Percentiles rank a stretch among this genome's conserved stretches.
phyloP scores from a whole-genome alignment of 2,329 filamentous ascomycete species.

The Rutstroemia sp. region DNA sequence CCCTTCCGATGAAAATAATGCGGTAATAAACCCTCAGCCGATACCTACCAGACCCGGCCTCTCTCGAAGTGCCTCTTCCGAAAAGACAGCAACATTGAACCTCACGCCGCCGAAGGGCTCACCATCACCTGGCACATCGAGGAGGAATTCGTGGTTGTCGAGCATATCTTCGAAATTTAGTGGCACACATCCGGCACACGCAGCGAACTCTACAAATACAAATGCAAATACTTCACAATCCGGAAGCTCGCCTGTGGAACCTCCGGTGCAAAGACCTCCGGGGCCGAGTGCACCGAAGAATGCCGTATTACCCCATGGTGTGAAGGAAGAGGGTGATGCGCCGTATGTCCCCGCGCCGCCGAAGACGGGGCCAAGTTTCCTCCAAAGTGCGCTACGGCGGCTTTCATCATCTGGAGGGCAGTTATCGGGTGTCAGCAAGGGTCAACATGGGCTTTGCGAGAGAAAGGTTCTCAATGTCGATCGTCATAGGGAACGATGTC shows the following conservation, averaged over 20 bases:
- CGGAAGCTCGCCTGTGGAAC: conserved; percentile 25
- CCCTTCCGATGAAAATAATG: not conserved
- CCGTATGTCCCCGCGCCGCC: conserved; percentile 72
- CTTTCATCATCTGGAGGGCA: conserved; percentile 53
- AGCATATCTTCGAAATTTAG: conserved; percentile 92
- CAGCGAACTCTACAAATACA: conserved; percentile 24
- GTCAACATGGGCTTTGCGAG: conserved; percentile 66
- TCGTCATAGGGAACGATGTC: conserved; percentile 67
- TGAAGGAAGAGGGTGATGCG: conserved; percentile 49
- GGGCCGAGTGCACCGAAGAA: conserved; percentile 41
- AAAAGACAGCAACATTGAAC: conserved; percentile 21
- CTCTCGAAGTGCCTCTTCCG: conserved; percentile 21
- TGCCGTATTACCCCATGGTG: conserved; percentile 50
- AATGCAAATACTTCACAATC: conserved; percentile 17
- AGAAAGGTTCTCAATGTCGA: conserved; percentile 82
- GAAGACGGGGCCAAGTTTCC: conserved; percentile 62
- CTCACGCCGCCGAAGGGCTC: conserved; percentile 19
- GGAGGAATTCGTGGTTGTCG: conserved; percentile 83
- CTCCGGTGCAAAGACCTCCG: conserved; percentile 26
- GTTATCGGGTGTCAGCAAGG: conserved; percentile 34
- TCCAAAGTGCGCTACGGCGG: conserved; percentile 74
- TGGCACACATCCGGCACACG: conserved; percentile 24
- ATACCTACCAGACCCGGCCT: conserved; percentile 18
- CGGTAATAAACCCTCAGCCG: not conserved
- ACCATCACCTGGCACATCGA: conserved; percentile 16